Conservation (phyloP, 208 protist species). For the Phytomonas francai region DNA sequence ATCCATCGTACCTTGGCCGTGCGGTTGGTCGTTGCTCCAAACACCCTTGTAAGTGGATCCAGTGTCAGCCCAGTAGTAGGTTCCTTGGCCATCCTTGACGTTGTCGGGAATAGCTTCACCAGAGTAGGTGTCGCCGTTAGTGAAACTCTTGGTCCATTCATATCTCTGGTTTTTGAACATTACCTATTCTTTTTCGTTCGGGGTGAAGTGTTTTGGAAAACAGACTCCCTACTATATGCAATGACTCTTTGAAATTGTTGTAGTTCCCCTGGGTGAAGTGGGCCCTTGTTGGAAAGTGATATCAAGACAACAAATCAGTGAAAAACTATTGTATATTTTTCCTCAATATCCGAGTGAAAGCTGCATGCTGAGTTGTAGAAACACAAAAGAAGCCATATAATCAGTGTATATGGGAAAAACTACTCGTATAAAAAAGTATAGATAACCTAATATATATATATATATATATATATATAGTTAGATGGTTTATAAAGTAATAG, state of each 20-base stretch:
- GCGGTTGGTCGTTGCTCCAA: conserved; percentile 41
- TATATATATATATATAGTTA: not conserved
- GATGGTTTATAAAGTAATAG: not conserved
- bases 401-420: not conserved
- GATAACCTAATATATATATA: not conserved
- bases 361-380: not conserved
- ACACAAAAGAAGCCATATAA: not conserved
- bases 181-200: not conserved
- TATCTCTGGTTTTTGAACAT: conserved; percentile 17
- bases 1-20: conserved; percentile 51
- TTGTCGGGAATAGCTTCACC: conserved; percentile 58
- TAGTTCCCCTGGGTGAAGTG: not conserved
- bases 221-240: not conserved
- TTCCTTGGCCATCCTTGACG: conserved; percentile 50
- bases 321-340: not conserved
- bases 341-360: not conserved
- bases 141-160: conserved; percentile 50
- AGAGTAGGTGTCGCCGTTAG: conserved; percentile 61
- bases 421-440: not conserved
- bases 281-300: not conserved
- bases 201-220: not conserved
- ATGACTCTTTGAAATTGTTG: not conserved
- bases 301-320: not conserved
- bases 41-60: conserved; percentile 48
- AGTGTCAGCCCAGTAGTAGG: conserved; percentile 52